Conservation (phyloP, 176 grass and related monocot species). For the Raddia distichophylla region DNA sequence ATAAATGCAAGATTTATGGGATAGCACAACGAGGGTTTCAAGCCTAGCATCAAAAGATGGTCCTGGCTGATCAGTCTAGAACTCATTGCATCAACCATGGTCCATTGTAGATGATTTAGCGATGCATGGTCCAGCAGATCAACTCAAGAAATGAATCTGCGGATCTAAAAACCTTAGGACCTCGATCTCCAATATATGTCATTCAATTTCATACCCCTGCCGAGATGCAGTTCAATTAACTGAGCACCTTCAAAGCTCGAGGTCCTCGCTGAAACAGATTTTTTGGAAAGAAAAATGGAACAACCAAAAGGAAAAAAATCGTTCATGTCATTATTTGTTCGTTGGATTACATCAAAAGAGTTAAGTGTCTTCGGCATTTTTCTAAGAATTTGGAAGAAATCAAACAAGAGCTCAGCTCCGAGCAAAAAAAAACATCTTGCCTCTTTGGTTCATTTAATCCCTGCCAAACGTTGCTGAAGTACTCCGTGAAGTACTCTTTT, state of each 20-base stretch:
- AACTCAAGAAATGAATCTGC: background rate
- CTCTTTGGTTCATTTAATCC: too few relatives aligned
- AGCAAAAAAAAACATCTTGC: too few relatives aligned
- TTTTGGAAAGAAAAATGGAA: too few relatives aligned
- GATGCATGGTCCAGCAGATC: conserved; percentile 2
- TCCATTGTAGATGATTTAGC: background rate
- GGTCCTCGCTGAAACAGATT: background rate
- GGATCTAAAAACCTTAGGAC: conserved; percentile 11
- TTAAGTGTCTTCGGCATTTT: too few relatives aligned
- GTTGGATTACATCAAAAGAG: too few relatives aligned
- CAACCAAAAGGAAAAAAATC: too few relatives aligned
- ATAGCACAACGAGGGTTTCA: background rate
- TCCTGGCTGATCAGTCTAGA: conserved; percentile 14
- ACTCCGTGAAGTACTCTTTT: too few relatives aligned
- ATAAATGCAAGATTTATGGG: conserved; percentile 35
- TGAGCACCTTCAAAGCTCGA: background rate
- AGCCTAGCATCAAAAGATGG: conserved; percentile 29
- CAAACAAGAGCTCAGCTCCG: too few relatives aligned
- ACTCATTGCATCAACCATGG: background rate
- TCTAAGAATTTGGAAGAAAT: too few relatives aligned
- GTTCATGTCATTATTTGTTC: too few relatives aligned
- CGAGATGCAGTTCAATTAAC: background rate
- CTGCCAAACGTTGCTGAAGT: too few relatives aligned
- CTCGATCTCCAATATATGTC: conserved; percentile 9
- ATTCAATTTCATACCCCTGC: conserved; percentile 16